Conservation (phyloP, 1,284 basidiomycete genomes). For the Nidula niveotomentosa region DNA sequence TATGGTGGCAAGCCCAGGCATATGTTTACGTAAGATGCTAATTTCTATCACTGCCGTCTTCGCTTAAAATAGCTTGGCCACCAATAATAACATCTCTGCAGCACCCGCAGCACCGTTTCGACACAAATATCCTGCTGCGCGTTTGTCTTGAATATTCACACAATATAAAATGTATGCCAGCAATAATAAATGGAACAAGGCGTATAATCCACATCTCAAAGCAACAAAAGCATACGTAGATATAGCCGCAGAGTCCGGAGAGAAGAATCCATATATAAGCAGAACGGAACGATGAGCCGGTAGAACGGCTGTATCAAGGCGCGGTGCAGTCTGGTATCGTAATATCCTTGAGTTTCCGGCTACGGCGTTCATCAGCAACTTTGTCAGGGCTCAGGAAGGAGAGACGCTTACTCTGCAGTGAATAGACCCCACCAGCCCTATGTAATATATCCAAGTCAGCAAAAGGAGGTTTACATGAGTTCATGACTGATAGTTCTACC, state of each 20-base stretch:
- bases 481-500: conserved; percentile 18
- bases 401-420: conserved; percentile 43
- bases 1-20: background rate
- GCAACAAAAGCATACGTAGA: too few species aligned
- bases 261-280: too few species aligned
- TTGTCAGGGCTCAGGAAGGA: background rate
- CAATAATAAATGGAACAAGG: too few species aligned
- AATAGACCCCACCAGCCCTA: conserved; percentile 57
- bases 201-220: too few species aligned
- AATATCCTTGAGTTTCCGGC: conserved; percentile 57
- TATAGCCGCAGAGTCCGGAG: too few species aligned
- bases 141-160: too few species aligned
- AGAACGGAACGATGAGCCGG: too few species aligned
- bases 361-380: conserved; percentile 15
- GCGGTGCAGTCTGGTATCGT: conserved; percentile 47
- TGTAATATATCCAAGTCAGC: background rate
- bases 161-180: too few species aligned
- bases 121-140: too few species aligned
- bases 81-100: too few species aligned
- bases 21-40: background rate
- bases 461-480: background rate
- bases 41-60: background rate
- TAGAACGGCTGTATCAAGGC: conserved; percentile 19
- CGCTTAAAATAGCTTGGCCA: background rate
- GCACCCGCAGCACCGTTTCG: too few species aligned